A percentile compares a stretch with the other conserved stretches of the same genome.
These are phyloP conservation scores for Aegilops sharonensis DNA, from an alignment of 176 grass and related monocot genomes.

Conservation along the genomic window DNA sequence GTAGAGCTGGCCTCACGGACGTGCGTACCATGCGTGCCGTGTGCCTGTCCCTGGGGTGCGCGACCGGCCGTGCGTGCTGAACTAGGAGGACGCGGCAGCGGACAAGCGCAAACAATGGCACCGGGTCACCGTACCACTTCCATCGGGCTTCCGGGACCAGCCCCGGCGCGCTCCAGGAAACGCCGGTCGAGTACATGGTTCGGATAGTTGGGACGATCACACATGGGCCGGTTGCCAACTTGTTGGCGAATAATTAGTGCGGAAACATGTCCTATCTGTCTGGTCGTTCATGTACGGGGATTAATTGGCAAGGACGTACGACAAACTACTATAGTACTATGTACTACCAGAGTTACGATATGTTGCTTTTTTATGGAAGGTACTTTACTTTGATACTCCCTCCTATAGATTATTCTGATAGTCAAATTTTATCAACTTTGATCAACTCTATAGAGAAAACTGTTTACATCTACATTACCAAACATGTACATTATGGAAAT, in stretches of 20 bases:
- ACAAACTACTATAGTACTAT: background rate
- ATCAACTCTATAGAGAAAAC: no score
- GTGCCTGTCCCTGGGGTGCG: slow-evolving; percentile 19
- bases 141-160: background rate
- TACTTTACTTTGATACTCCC: no score
- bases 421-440: no score
- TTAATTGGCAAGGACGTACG: background rate
- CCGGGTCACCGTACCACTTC: background rate
- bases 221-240: slow-evolving; percentile 10
- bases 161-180: background rate
- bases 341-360: no score
- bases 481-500: no score
- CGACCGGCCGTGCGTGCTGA: slow-evolving; percentile 23
- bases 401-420: no score
- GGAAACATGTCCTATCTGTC: slow-evolving; percentile 3
- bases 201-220: slow-evolving; percentile 12
- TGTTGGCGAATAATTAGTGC: slow-evolving; percentile 1
- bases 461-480: no score
- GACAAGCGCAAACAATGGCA: slow-evolving; percentile 9
- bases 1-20: slow-evolving; percentile 27
- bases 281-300: slow-evolving; percentile 1
- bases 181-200: background rate
- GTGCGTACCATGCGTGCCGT: slow-evolving; percentile 42
- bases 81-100: background rate
- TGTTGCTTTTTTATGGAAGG: no score